A percentile compares a stretch with the other conserved stretches of the same genome.
phyloP scores from a whole-genome alignment of 768 basidiomycete genomes.

The Leccinellum luteum region DNA sequence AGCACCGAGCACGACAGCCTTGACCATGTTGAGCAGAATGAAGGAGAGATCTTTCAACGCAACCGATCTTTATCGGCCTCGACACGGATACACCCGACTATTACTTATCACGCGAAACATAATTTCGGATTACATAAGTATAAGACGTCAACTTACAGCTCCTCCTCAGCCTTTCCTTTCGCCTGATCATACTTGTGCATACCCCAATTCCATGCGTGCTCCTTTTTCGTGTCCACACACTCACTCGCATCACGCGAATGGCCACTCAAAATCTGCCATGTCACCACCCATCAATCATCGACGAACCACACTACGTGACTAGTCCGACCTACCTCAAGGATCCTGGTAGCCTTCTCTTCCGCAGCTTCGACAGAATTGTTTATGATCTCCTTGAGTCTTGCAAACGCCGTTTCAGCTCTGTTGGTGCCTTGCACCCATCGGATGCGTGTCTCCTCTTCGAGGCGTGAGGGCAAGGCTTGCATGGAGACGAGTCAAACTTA shows the following conservation, averaged over 20 bases:
- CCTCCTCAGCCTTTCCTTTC: conserved; percentile 28
- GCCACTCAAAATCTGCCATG: conserved; percentile 40
- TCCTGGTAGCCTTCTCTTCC: conserved; percentile 67
- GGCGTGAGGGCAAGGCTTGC: background rate
- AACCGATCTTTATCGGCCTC: conserved; percentile 16
- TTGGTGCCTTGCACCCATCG: conserved; percentile 70
- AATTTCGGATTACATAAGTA: background rate
- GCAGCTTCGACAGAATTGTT: conserved; percentile 65
- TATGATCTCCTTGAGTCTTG: conserved; percentile 63
- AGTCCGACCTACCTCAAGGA: conserved; percentile 33
- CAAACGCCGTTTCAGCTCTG: conserved; percentile 55
- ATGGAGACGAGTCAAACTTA: conserved; percentile 30
- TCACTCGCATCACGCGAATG: conserved; percentile 23
- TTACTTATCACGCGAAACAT: background rate
- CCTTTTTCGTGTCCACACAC: conserved; percentile 17
- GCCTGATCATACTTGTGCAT: conserved; percentile 26
- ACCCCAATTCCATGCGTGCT: conserved; percentile 14
- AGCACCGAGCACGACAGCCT: conserved; percentile 96
- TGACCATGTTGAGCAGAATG: conserved; percentile 35
- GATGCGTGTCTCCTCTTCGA: conserved; percentile 69
- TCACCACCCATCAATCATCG: background rate
- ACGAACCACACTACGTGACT: too few species aligned
- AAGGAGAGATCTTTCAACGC: background rate
- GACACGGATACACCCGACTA: conserved; percentile 19
- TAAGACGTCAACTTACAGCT: conserved; percentile 11